A percentile compares a stretch with the other conserved stretches of the same genome.
Evolutionary conservation across 805 yeast species (phyloP).

Genomic region (Wickerhamiella alocasiicola): DNA sequence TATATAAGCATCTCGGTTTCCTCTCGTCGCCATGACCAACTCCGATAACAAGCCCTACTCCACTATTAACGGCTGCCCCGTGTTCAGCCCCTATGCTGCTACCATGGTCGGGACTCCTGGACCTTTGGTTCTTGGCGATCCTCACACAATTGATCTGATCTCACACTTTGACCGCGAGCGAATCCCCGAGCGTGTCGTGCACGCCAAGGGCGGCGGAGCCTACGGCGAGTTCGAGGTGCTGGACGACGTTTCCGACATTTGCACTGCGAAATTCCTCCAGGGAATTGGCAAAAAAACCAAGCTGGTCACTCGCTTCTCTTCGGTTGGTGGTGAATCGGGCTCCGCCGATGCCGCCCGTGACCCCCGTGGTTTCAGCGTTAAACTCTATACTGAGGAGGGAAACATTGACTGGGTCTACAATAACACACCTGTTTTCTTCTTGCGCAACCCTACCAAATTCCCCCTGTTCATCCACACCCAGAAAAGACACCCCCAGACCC

Average conservation of each 20-base stretch:
- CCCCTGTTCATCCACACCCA: constrained; percentile 57
- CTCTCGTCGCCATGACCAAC: too few relatives aligned
- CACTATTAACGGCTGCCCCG: constrained; percentile 44
- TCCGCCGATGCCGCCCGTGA: constrained; percentile 56
- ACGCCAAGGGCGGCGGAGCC: constrained; percentile 56
- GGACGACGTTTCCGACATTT: constrained; percentile 42
- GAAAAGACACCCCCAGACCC: constrained; percentile 55
- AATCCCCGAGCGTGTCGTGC: constrained; percentile 56
- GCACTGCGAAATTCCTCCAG: constrained; percentile 42
- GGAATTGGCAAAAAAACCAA: constrained; percentile 70
- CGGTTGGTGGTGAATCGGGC: constrained; percentile 61
- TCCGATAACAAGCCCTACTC: constrained; percentile 28
- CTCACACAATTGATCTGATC: constrained; percentile 42
- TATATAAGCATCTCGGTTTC: too few relatives aligned
- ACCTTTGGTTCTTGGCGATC: constrained; percentile 47
- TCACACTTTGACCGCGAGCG: constrained; percentile 55
- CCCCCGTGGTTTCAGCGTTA: constrained; percentile 57
- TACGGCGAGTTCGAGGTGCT: constrained; percentile 48
- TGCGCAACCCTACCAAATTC: constrained; percentile 53
- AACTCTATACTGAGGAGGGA: constrained; percentile 57
- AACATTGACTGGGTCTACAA: constrained; percentile 61
- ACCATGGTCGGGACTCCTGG: constrained; percentile 44
- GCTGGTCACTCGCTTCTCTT: constrained; percentile 46
- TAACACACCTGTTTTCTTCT: constrained; percentile 57
- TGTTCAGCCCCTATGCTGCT: constrained; percentile 42